Base-by-base conservation (phyloP, 2,329 filamentous ascomycete species). In the Coniochaeta sp. region DNA sequence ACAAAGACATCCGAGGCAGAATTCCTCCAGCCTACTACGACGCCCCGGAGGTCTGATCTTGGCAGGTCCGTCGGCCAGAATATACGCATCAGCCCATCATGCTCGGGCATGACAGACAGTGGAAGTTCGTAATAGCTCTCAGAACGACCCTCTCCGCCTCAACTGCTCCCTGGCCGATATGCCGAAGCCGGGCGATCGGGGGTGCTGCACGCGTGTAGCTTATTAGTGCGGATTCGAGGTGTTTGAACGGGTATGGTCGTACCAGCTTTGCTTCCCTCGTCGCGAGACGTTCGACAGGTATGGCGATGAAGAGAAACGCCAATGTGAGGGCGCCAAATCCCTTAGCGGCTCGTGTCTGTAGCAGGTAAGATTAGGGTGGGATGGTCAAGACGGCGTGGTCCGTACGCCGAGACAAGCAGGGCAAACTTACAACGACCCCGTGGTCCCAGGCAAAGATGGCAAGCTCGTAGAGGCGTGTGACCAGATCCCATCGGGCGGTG, bases 391-490 rank as follows among this genome's bases (percentile, higher is more conserved):
- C n/a, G n/a, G n/a, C n/a, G n/a, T n/a, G n/a, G n/a, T n/a, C n/a
- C n/a, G n/a, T n/a, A 58, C 31, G 19, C 19, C 26, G 12, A 8
- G 58, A 31, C 38, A 14, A n/a, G 38, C 56, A 47, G 56, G 17
- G 8, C 17, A 58, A 55, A 80, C 89, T 71, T 79, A 96, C 92
- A 73, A 98, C 89, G 70, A 99, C 95, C 73, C 93, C 92, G 90
- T 98, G 91, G 76, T 98, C 90, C 92, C 93, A 97, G 67, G 96
- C 95, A 75, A 98, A 99, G 66, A 96, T 89, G 67, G 91, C 90
- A 70, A 99, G 86, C 78, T 99, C 93, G 88, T 97, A 96, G 70
- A 98, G 84, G 70, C 93, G 89, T 69, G 93, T 97, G 67, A 97
- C 92, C 64, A 99, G 88, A 78, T 98, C 95, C 93, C 95, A 99